Evolutionary conservation across 192 early-diverging fungal genomes (phyloP), one percentile per base, ranked within the genome.

Genomic region (Paraglomus occultum): DNA sequence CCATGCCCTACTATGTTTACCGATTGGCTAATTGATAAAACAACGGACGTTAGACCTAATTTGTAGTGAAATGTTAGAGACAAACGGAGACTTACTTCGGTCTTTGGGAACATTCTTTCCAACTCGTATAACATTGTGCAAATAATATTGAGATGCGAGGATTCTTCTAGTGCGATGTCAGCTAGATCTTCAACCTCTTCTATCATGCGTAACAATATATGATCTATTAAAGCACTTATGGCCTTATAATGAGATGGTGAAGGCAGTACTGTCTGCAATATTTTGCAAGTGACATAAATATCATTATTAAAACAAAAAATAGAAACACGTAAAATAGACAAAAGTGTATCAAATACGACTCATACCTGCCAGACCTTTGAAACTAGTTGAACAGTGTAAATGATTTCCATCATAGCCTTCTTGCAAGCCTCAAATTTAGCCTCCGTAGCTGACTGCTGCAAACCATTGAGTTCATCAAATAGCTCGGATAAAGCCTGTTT

Each of bases 311-410:
- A n/a, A n/a, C n/a, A n/a, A n/a, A n/a, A 23, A 44, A 46, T 2
- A 39, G 5, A 15, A 39, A 18, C 18, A 67, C 15, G 31, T 12
- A 22, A 42, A 42, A 23, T 48, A 42, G 15, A 18, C 17, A 39
- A 47, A 54, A 20, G 15, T 14, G 7, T 49, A 38, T 43, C 8
- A 44, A 18, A 7, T 22, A 40, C 15, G 11, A 74, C 23, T 22
- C 68, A 48, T 64, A 87, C 85, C 83, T 83, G 85, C 84, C 81
- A 89, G 5, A 77, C 77, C 51, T 82, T 84, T 31, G 75, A 74
- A 18, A 89, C 58, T 18, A 71, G 71, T 22, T 71, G 77, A 17
- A 86, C 71, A 42, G 80, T 79, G 12, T 80, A 71, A 7, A 86
- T 53, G 18, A 85, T 71, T 52, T 80, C 64, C 50, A 86, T 87